Evolutionary conservation across 345 rosid genomes (phyloP).

Genomic region (Corymbia maculata): DNA sequence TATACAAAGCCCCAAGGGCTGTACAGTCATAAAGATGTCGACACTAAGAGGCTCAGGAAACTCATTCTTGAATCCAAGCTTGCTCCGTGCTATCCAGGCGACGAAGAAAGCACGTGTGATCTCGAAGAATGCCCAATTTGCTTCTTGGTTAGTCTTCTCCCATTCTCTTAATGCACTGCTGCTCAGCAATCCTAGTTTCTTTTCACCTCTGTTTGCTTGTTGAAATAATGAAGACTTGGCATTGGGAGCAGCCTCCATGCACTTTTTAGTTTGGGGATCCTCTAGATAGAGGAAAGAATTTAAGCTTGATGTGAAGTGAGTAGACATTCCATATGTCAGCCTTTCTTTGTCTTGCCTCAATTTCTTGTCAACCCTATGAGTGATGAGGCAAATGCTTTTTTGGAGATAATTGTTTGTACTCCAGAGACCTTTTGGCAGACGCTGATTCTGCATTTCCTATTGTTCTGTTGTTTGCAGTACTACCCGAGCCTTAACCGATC

Average conservation of each 20-base stretch:
- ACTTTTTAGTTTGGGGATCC: not conserved
- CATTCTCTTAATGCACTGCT: not conserved
- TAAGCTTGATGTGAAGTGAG: not conserved
- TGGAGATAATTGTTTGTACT: not conserved
- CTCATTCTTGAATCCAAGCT: constrained; percentile 93
- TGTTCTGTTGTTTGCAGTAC: constrained; percentile 29
- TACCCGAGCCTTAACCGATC: constrained; percentile 98
- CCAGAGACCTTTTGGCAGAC: not conserved
- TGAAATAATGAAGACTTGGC: not conserved
- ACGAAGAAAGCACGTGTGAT: constrained; percentile 63
- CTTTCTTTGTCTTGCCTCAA: not conserved
- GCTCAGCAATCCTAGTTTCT: not conserved
- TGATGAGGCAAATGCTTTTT: not conserved
- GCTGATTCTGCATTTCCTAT: not conserved
- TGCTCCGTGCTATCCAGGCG: constrained; percentile 97
- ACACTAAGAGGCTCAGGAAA: constrained; percentile 87
- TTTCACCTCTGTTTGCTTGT: not conserved
- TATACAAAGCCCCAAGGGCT: constrained; percentile 91
- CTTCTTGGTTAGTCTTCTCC: constrained; percentile 62
- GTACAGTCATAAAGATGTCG: constrained; percentile 85
- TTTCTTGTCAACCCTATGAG: not conserved
- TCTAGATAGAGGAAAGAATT: not conserved
- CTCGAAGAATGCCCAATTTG: constrained; percentile 98
- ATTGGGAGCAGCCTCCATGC: not conserved
- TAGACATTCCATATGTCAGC: not conserved